Evolutionary conservation across 768 basidiomycete genomes (phyloP).

Genomic region (Pleurotus giganteus): DNA sequence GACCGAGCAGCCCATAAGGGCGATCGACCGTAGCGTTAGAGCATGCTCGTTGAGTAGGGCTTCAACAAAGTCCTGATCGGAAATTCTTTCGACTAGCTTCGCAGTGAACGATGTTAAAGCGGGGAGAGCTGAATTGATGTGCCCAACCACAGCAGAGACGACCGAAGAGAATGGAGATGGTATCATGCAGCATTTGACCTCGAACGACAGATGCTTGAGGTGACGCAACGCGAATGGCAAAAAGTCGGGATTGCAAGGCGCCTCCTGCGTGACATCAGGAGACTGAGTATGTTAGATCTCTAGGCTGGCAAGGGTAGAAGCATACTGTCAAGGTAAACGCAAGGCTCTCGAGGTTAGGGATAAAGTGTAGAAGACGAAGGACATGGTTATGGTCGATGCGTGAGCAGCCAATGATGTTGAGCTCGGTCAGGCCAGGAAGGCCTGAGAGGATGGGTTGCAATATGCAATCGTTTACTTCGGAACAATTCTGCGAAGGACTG

Average conservation of each 20-base stretch:
- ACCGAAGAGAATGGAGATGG: conserved; percentile 28
- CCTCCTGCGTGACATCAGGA: conserved; percentile 34
- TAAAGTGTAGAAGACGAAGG: conserved; percentile 42
- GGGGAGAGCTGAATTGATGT: conserved; percentile 26
- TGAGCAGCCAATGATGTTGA: conserved; percentile 62
- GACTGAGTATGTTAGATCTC: conserved; percentile 8
- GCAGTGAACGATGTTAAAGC: conserved; percentile 39
- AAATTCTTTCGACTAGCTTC: conserved; percentile 42
- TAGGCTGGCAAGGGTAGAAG: conserved; percentile 5
- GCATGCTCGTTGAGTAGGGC: conserved; percentile 41
- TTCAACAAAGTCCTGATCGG: conserved; percentile 36
- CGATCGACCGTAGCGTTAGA: conserved; percentile 38
- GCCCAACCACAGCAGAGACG: conserved; percentile 27
- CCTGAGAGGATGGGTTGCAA: conserved; percentile 45
- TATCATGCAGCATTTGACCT: conserved; percentile 36
- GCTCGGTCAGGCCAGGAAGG: conserved; percentile 50
- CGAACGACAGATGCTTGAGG: conserved; percentile 53
- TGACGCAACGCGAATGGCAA: conserved; percentile 34
- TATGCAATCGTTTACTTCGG: conserved; percentile 50
- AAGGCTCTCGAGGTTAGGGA: conserved; percentile 57
- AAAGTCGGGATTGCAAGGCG: conserved; percentile 21
- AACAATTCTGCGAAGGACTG: conserved; percentile 44
- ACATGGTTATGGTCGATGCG: conserved; percentile 52
- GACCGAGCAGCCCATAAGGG: conserved; percentile 47
- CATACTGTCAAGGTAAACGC: conserved; percentile 62